A percentile compares a stretch with the other conserved stretches of the same genome.
phyloP scores from a whole-genome alignment of 192 early-diverging fungal species.

The Pilaira anomala region DNA sequence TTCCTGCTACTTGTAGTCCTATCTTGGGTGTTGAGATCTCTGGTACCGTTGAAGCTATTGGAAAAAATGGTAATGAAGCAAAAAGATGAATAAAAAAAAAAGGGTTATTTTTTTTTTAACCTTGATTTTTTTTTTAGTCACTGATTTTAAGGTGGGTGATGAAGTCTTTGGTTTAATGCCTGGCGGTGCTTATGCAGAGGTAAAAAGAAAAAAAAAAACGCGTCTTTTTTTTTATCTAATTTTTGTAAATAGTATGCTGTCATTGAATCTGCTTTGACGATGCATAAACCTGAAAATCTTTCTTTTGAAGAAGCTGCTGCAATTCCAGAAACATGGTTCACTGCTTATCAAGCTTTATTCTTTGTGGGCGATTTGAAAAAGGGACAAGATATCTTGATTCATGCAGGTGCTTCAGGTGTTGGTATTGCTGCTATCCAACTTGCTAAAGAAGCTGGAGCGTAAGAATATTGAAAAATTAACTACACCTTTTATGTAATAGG shows the following conservation, averaged over 20 bases:
- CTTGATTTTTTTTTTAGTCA: conserved; percentile 30
- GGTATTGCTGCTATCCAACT: conserved; percentile 79
- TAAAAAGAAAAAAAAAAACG: conserved; percentile 9
- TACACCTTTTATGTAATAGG: background rate
- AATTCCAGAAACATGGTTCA: conserved; percentile 78
- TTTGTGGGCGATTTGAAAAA: conserved; percentile 52
- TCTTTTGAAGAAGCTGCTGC: conserved; percentile 63
- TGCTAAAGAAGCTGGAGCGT: conserved; percentile 59
- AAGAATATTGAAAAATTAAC: conserved; percentile 12
- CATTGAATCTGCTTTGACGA: conserved; percentile 58
- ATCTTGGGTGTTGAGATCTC: conserved; percentile 77
- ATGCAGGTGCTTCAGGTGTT: conserved; percentile 77
- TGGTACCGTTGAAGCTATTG: conserved; percentile 55
- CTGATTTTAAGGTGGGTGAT: conserved; percentile 60
- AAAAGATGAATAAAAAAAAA: background rate
- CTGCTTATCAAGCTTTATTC: conserved; percentile 71
- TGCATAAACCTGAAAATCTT: conserved; percentile 51
- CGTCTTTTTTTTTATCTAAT: background rate
- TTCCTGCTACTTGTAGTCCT: conserved; percentile 55
- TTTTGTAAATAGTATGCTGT: conserved; percentile 48
- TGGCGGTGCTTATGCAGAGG: conserved; percentile 76
- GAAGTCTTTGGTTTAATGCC: conserved; percentile 66
- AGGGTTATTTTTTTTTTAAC: background rate
- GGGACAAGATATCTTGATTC: conserved; percentile 70
- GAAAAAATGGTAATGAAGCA: conserved; percentile 30